Evolutionary conservation across 2,329 filamentous ascomycete genomes (phyloP).

Genomic region (Aspergillus vadensis): DNA sequence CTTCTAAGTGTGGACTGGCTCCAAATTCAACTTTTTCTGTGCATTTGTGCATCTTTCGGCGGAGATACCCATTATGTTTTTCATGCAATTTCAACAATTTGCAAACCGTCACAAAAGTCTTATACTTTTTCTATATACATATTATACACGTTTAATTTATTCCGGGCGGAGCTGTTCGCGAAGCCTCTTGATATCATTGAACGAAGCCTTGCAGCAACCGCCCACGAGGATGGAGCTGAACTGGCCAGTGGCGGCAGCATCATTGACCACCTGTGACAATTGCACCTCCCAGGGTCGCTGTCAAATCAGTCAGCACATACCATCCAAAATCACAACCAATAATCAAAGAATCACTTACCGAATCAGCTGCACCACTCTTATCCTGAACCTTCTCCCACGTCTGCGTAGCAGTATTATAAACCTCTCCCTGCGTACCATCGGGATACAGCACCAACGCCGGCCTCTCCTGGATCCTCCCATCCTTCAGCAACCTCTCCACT

Average conservation of each 20-base stretch:
- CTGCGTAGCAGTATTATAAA: slow-evolving; percentile 66
- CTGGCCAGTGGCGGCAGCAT: slow-evolving; percentile 29
- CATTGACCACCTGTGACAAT: slow-evolving; percentile 37
- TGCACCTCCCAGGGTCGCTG: slow-evolving; percentile 41
- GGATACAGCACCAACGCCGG: slow-evolving; percentile 66
- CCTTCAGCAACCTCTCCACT: slow-evolving; percentile 44
- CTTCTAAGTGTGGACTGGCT: slow-evolving; percentile 18
- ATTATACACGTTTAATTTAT: neutral
- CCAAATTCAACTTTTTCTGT: slow-evolving; percentile 13
- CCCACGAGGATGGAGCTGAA: slow-evolving; percentile 44
- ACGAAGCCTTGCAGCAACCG: slow-evolving; percentile 51
- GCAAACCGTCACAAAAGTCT: neutral
- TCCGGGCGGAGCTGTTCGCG: slow-evolving; percentile 20
- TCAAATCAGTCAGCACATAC: slow-evolving; percentile 16
- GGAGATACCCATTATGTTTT: slow-evolving; percentile 20
- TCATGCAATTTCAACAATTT: slow-evolving; percentile 7
- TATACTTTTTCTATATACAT: neutral
- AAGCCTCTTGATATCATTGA: slow-evolving; percentile 38
- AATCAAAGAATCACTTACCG: slow-evolving; percentile 11
- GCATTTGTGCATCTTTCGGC: slow-evolving; percentile 22
- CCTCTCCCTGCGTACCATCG: slow-evolving; percentile 68
- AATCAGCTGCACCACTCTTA: slow-evolving; percentile 21
- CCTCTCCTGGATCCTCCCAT: slow-evolving; percentile 28
- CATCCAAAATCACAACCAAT: neutral
- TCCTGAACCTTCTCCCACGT: slow-evolving; percentile 53